Base-by-base conservation (phyloP, 1,139 yeast species). In the Taphrina populina region DNA sequence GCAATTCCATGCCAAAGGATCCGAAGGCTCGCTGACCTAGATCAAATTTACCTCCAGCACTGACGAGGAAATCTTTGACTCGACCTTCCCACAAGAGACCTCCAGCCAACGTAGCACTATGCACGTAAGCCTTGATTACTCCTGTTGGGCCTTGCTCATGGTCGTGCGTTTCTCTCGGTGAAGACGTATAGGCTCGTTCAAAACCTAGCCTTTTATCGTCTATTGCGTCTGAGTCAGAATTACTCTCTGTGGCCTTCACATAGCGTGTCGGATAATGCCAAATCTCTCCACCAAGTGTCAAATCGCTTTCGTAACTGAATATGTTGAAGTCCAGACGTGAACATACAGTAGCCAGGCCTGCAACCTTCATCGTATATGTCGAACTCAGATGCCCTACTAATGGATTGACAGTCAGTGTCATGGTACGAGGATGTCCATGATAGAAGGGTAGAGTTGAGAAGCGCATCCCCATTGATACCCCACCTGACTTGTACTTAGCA, bases 391-490 rank as follows among this genome's bases (percentile, higher is more conserved):
- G 95, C 2, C 98, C 99, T 68, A 92, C 75, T 10, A 92, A 74
- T 1, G 99, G 99, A 67, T 92, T 92, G 58, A 86, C 77, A 1
- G 95, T 84, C 32, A 92, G 66, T 0, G 97, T 86, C 79, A 92
- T 79, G 0, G 95, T 86, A 60, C 90, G 70, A 0, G 99, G 98
- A 60, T 87, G 84, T 1, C 94, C 95, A 0, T 95, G 84, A 52
- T 84, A 80, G 0, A 95, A 82, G 0, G 96, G 84, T 60, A 88
- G 82, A 0, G 96, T 87, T 1, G 94, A 80, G 67, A 92, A 92
- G 54, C 96, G 73, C 57, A 88, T 69, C 0, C 95, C 94, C 0
- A 95, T 80, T 0, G 96, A 86, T 20, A 92, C 58, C 1, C 76
- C 76, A 0, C 51, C 56, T 5, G 56, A 56, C 77, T 88, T 83